Conservation (phyloP, 2,329 filamentous ascomycete genomes). For the Penicillium rolfsii region DNA sequence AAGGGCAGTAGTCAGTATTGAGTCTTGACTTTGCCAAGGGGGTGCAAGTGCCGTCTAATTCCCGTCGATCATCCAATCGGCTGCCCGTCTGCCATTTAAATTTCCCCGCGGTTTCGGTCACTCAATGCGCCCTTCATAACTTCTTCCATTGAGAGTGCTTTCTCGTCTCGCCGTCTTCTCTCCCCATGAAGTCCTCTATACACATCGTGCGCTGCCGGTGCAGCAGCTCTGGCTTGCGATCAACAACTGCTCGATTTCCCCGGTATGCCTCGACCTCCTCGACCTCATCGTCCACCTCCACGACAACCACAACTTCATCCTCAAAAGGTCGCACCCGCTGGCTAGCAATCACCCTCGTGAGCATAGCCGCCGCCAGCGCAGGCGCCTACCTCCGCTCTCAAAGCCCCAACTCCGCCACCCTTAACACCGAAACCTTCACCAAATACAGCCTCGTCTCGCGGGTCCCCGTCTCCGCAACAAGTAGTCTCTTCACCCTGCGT, state of each 20-base stretch:
- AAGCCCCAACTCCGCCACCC: constrained; percentile 28
- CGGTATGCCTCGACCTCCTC: constrained; percentile 29
- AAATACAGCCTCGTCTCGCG: constrained; percentile 48
- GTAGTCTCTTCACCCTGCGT: constrained; percentile 50
- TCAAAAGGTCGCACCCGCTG: constrained; percentile 33
- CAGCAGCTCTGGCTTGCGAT: constrained; percentile 15
- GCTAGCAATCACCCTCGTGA: constrained; percentile 41
- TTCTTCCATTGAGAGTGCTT: neutral
- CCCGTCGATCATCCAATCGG: constrained; percentile 30
- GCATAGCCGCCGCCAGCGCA: constrained; percentile 40
- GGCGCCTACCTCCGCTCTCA: constrained; percentile 42
- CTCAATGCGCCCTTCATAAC: constrained; percentile 9
- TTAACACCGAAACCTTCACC: constrained; percentile 46
- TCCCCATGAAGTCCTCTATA: constrained; percentile 23
- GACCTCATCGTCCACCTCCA: neutral
- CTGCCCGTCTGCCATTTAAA: constrained; percentile 20
- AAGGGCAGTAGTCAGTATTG: neutral
- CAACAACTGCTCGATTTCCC: constrained; percentile 19
- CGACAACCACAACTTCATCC: constrained; percentile 7
- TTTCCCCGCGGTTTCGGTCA: constrained; percentile 24
- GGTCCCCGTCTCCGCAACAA: constrained; percentile 51
- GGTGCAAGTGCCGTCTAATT: constrained; percentile 13
- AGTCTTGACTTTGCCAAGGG: constrained; percentile 20
- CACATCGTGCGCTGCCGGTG: constrained; percentile 19
- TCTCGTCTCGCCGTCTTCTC: neutral